Evolutionary conservation across 371 early-diverging fungal species (phyloP).

Genomic region (Apophysomyces sp.): DNA sequence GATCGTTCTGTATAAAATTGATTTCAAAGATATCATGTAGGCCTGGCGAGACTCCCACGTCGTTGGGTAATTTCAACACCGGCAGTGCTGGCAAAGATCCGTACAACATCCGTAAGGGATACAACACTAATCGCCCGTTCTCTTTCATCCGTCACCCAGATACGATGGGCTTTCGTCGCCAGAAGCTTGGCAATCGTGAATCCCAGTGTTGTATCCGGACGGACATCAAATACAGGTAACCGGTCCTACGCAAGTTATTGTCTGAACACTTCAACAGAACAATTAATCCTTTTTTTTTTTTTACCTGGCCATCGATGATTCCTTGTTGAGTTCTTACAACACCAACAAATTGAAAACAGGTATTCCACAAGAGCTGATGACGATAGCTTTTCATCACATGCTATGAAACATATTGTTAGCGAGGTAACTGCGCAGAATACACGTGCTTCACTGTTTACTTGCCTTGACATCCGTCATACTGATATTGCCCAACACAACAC

Average conservation of each 20-base stretch:
- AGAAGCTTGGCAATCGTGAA: constrained; percentile 73
- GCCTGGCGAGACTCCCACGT: not conserved
- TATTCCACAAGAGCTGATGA: constrained; percentile 50
- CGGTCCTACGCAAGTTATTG: constrained; percentile 50
- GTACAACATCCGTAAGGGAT: constrained; percentile 73
- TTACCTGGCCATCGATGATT: constrained; percentile 51
- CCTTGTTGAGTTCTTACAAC: constrained; percentile 48
- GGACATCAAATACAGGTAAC: constrained; percentile 78
- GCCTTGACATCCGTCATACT: constrained; percentile 72
- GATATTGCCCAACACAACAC: constrained; percentile 66
- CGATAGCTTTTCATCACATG: constrained; percentile 45
- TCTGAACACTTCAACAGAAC: not conserved
- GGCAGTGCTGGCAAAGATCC: constrained; percentile 36
- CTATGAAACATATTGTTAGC: constrained; percentile 6
- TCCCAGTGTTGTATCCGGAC: constrained; percentile 64
- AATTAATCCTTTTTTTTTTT: not conserved
- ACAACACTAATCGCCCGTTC: constrained; percentile 64
- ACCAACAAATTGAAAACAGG: constrained; percentile 55
- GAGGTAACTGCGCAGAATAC: not conserved
- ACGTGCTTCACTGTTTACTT: not conserved
- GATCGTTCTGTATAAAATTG: not conserved
- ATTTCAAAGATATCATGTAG: not conserved
- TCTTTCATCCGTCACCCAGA: constrained; percentile 74
- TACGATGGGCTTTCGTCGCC: constrained; percentile 80
- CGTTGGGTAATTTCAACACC: not conserved